phyloP scores from a whole-genome alignment of 1,284 basidiomycete genomes.

The Agaricales sp. region DNA sequence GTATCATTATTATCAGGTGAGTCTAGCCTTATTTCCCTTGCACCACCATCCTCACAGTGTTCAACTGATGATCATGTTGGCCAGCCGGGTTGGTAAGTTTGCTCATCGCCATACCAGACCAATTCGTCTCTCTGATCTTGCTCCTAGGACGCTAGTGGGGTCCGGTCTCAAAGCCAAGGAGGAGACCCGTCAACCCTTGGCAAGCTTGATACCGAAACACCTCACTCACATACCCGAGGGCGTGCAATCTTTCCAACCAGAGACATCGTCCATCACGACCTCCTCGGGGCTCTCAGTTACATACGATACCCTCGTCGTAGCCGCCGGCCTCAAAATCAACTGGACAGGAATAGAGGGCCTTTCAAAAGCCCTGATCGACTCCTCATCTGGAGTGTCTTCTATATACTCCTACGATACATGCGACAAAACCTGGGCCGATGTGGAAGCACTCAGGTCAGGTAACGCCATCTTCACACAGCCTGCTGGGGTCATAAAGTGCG shows the following conservation, averaged over 20 bases:
- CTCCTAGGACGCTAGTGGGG: slow-evolving; percentile 81
- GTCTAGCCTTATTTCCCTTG: slow-evolving; percentile 10
- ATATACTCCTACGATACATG: slow-evolving; percentile 88
- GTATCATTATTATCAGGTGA: slow-evolving; percentile 71
- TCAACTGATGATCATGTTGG: slow-evolving; percentile 16
- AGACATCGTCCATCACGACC: slow-evolving; percentile 64
- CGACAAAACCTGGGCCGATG: slow-evolving; percentile 80
- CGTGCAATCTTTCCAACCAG: slow-evolving; percentile 71
- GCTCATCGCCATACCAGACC: background rate
- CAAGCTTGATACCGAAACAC: slow-evolving; percentile 62
- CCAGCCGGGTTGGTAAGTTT: slow-evolving; percentile 67
- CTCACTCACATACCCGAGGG: slow-evolving; percentile 69
- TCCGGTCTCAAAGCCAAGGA: slow-evolving; percentile 70
- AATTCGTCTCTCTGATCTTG: background rate
- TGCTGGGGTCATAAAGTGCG: slow-evolving; percentile 90
- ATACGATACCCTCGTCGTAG: slow-evolving; percentile 87
- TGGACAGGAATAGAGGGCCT: slow-evolving; percentile 76
- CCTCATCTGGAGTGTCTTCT: slow-evolving; percentile 78
- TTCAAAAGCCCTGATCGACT: slow-evolving; percentile 66
- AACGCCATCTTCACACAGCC: slow-evolving; percentile 96
- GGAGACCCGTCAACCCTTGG: slow-evolving; percentile 59
- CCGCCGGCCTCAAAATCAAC: slow-evolving; percentile 82
- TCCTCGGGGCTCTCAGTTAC: slow-evolving; percentile 60
- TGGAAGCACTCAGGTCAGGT: slow-evolving; percentile 67
- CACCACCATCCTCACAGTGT: slow-evolving; percentile 3